phyloP scores from a whole-genome alignment of 768 basidiomycete species.

The Lentinus tigrinus region DNA sequence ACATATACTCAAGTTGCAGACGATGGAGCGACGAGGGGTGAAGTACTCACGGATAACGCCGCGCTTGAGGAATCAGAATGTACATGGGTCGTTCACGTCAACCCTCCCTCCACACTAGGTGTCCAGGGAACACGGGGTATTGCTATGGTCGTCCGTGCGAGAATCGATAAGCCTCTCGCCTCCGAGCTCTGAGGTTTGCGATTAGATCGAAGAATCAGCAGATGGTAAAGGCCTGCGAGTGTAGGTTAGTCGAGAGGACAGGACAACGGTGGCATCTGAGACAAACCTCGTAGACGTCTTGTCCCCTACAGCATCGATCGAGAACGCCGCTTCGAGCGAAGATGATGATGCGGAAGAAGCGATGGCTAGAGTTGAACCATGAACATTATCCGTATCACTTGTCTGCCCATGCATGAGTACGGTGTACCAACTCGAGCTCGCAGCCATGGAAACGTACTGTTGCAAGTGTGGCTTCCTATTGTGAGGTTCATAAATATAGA shows the following conservation, averaged over 20 bases:
- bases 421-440: not conserved
- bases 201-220: constrained; percentile 91
- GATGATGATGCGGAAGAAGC: constrained; percentile 90
- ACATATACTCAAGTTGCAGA: constrained; percentile 83
- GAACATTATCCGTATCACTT: constrained; percentile 93
- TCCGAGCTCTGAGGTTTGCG: constrained; percentile 80
- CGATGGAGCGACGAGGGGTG: constrained; percentile 76
- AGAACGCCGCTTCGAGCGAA: constrained; percentile 92
- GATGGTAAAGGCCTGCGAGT: constrained; percentile 80
- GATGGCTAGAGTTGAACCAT: constrained; percentile 95
- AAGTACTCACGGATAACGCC: constrained; percentile 81
- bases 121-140: constrained; percentile 82
- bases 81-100: constrained; percentile 93
- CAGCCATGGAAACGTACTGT: constrained; percentile 44
- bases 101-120: constrained; percentile 78
- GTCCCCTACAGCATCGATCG: constrained; percentile 91
- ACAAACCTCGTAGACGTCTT: constrained; percentile 90
- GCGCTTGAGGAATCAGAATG: constrained; percentile 89
- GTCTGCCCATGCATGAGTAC: constrained; percentile 41
- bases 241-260: not conserved
- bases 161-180: constrained; percentile 94
- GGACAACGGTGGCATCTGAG: too few relatives aligned
- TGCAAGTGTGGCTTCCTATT: constrained; percentile 82
- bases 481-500: constrained; percentile 79
- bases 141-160: constrained; percentile 89